phyloP scores from a whole-genome alignment of 768 basidiomycete species.

The Auricularia sp. region DNA sequence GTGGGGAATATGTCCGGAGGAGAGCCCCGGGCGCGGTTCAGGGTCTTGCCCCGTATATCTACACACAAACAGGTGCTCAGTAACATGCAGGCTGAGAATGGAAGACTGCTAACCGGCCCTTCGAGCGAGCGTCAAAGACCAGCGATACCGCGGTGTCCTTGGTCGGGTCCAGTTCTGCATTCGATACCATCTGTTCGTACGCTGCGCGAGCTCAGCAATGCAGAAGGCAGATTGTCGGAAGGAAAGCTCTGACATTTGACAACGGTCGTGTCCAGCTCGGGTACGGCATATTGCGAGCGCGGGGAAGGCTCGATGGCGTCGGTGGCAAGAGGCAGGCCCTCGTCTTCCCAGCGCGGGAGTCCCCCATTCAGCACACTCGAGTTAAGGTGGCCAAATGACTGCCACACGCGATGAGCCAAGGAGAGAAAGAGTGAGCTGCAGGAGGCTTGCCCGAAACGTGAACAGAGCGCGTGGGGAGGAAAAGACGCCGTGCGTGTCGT shows the following conservation, averaged over 20 bases:
- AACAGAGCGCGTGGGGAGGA: conserved; percentile 87
- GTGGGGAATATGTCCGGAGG: conserved; percentile 88
- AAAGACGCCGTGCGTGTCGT: conserved; percentile 87
- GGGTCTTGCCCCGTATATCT: conserved; percentile 77
- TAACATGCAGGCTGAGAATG: conserved; percentile 2
- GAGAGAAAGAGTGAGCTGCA: neutral
- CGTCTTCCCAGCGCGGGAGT: conserved; percentile 68
- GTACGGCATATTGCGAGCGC: conserved; percentile 36
- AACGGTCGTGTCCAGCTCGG: conserved; percentile 38
- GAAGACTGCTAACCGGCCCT: conserved; percentile 50
- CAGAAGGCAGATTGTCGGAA: neutral
- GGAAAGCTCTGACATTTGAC: conserved; percentile 39
- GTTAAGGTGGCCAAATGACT: conserved; percentile 73
- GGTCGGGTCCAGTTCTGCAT: conserved; percentile 42
- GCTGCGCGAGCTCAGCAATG: conserved; percentile 29
- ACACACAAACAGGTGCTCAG: conserved; percentile 6
- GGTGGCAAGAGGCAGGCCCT: conserved; percentile 47
- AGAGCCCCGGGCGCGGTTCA: conserved; percentile 80
- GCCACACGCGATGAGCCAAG: neutral
- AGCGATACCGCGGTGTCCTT: conserved; percentile 44
- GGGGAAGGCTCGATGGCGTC: conserved; percentile 14
- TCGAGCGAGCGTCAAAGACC: conserved; percentile 80
- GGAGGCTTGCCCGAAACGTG: conserved; percentile 58
- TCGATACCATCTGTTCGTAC: conserved; percentile 73
- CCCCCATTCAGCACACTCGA: conserved; percentile 92